phyloP scores from a whole-genome alignment of 805 yeast species.

The Candida krabiensis region DNA sequence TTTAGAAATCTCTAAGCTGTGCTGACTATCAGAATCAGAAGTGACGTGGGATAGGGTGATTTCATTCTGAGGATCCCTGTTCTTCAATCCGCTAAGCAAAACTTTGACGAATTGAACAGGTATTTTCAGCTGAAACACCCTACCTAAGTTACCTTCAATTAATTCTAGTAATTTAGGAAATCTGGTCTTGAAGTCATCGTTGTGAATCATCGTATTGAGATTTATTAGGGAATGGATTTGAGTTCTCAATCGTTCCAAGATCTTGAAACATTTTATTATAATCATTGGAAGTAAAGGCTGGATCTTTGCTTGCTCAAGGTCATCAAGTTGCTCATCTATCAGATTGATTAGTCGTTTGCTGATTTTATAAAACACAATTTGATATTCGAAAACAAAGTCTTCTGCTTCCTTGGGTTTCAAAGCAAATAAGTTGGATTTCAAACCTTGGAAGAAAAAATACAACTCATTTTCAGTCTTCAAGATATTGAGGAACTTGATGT shows the following conservation, averaged over 20 bases:
- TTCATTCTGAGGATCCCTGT: slow-evolving; percentile 5
- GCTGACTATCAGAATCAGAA: slow-evolving; percentile 6
- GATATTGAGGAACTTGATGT: slow-evolving; percentile 28
- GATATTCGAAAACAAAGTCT: slow-evolving; percentile 29
- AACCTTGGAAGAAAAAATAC: slow-evolving; percentile 12
- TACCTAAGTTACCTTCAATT: slow-evolving; percentile 12
- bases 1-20: slow-evolving; percentile 13
- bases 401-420: slow-evolving; percentile 19
- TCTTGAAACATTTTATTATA: slow-evolving; percentile 27
- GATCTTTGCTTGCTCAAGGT: slow-evolving; percentile 24
- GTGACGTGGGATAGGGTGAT: slow-evolving; percentile 9
- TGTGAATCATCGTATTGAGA: slow-evolving; percentile 20
- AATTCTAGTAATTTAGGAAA: slow-evolving; percentile 24
- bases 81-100: slow-evolving; percentile 9
- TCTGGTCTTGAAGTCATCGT: slow-evolving; percentile 25
- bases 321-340: slow-evolving; percentile 33
- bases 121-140: slow-evolving; percentile 18
- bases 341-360: slow-evolving; percentile 28
- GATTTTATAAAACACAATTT: slow-evolving; percentile 30
- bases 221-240: slow-evolving; percentile 23
- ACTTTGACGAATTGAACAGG: slow-evolving; percentile 21
- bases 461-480: slow-evolving; percentile 26
- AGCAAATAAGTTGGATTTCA: slow-evolving; percentile 4
- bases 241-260: slow-evolving; percentile 16
- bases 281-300: slow-evolving; percentile 29